A percentile compares a stretch with the other conserved stretches of the same genome.
Conservation (phyloP, 257 asterid genomes). For the Solanum medicagineum region DNA sequence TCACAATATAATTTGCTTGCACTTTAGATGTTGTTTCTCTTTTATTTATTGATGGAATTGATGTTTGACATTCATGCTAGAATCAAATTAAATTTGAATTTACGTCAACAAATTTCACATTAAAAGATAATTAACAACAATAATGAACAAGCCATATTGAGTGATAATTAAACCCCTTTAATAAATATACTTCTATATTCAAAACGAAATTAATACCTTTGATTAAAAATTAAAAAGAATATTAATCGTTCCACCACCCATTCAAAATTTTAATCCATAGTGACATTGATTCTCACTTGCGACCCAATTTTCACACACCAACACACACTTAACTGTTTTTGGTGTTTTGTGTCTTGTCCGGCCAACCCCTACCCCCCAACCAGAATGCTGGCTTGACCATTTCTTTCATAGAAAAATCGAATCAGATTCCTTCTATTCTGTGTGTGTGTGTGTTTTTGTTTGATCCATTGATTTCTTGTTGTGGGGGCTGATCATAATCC, state of each 20-base stretch:
- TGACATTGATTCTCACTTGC: neutral
- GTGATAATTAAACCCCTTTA: neutral
- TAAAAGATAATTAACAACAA: neutral
- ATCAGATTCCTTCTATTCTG: constrained; percentile 29
- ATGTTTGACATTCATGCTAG: no score
- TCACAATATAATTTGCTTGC: no score
- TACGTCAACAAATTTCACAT: neutral
- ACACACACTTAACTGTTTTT: neutral
- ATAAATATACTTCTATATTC: neutral
- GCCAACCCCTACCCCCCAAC: neutral
- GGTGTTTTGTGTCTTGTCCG: neutral
- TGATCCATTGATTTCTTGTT: constrained; percentile 7
- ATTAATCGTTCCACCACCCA: neutral
- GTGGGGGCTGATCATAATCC: constrained; percentile 1
- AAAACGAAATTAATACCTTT: neutral
- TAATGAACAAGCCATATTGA: neutral
- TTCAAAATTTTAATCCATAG: neutral
- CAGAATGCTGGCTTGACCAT: constrained; percentile 19
- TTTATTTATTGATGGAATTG: no score
- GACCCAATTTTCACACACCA: neutral
- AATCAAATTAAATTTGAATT: neutral
- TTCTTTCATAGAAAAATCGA: constrained; percentile 16
- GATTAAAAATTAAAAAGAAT: neutral
- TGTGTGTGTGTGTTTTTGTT: neutral
- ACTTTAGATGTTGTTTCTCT: no score